Conservation (phyloP, 2,329 filamentous ascomycete genomes). For the Hypoxylon sp. region DNA sequence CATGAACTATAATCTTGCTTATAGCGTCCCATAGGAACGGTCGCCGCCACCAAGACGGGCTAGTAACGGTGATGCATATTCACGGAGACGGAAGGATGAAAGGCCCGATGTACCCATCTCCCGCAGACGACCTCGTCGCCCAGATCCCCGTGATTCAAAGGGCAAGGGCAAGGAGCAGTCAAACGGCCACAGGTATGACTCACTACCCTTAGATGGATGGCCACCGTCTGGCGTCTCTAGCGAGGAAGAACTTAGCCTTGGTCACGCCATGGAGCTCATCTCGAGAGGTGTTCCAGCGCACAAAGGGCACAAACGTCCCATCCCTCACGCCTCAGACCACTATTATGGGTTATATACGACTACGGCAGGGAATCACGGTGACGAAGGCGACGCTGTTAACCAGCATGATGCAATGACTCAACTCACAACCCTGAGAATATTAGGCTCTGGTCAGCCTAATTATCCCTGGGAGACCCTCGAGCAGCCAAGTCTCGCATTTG, state of each 20-base stretch:
- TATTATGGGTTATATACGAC: slow-evolving; percentile 72
- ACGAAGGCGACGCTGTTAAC: slow-evolving; percentile 62
- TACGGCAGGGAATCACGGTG: slow-evolving; percentile 61
- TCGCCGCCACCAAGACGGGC: slow-evolving; percentile 52
- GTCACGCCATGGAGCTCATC: slow-evolving; percentile 71
- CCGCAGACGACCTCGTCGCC: slow-evolving; percentile 61
- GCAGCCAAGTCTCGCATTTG: slow-evolving; percentile 79
- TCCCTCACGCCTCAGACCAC: slow-evolving; percentile 69
- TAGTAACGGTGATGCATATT: slow-evolving; percentile 56
- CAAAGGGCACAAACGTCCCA: slow-evolving; percentile 67
- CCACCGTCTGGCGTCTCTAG: slow-evolving; percentile 67
- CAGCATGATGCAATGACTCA: slow-evolving; percentile 70
- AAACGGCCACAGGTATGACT: slow-evolving; percentile 53
- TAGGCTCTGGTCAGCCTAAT: slow-evolving; percentile 58
- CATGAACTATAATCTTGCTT: slow-evolving; percentile 37
- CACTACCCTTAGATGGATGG: slow-evolving; percentile 67
- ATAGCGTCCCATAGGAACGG: slow-evolving; percentile 49
- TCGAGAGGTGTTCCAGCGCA: slow-evolving; percentile 71
- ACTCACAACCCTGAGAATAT: slow-evolving; percentile 69
- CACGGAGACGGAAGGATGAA: slow-evolving; percentile 48
- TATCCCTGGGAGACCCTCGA: slow-evolving; percentile 80
- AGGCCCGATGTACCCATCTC: slow-evolving; percentile 48
- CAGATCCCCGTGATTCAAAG: slow-evolving; percentile 57
- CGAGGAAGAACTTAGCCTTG: slow-evolving; percentile 66
- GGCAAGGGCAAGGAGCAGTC: slow-evolving; percentile 59